Evolutionary conservation across 2,329 filamentous ascomycete genomes (phyloP), one percentile per base, ranked within the genome.

Genomic region (Verticillium nonalfalfae): DNA sequence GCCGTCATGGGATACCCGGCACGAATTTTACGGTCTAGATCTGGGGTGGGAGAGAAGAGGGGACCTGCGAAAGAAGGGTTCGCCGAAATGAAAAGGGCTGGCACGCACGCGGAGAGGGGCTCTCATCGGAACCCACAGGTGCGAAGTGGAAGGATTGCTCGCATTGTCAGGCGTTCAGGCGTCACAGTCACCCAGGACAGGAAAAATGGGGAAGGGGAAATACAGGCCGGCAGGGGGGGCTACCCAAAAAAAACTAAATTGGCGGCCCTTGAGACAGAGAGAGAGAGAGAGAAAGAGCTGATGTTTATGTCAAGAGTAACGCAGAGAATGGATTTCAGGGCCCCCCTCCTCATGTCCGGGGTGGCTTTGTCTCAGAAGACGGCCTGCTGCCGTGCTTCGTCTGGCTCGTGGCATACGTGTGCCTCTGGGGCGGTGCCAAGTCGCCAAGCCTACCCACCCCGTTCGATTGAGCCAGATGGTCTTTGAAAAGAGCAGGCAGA

Each of bases 121-220:
- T 56, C 50, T 59, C 59, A 3, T 54, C 55, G 31, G 45, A 50
- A 18, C 18, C 45, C n/a, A 15, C 26, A 18, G 55, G 33, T 36
- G 55, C n/a, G n/a, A 39, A 39, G 57, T 36, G 55, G 55, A 33
- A 39, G 57, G 57, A 45, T 58, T 58, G 57, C 57, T 58, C 55
- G 57, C 57, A 58, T 58, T 58, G 36, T 40, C 57, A 58, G 57
- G 57, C 57, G 57, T 58, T 58, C 38, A 58, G 57, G 57, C 57
- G 57, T 58, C 57, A 58, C 45, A 40, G 57, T 58, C 57, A 58
- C 57, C 57, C 45, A 38, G 57, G 57, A 34, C 15, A 21, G 50
- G 57, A 39, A 50, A 50, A 14, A 34, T 15, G 45, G 40, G 57
- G 39, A 40, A 34, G 34, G 45, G 40, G 57, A 36, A 40, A 10